phyloP scores from a whole-genome alignment of 2,329 filamentous ascomycete species.

The Colletotrichum australisinense region DNA sequence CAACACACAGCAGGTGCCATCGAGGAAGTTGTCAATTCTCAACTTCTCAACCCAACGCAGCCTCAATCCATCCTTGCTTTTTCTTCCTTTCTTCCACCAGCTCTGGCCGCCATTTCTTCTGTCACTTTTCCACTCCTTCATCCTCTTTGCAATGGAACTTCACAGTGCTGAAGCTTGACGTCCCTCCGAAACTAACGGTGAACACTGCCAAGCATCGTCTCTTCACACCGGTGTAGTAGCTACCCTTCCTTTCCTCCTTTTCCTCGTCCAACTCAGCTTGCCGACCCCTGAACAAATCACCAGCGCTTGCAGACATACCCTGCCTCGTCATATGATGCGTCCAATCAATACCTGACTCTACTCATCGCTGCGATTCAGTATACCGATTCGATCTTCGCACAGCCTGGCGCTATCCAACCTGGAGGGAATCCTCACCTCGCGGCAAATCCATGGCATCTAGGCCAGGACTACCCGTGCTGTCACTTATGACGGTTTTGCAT shows the following conservation, averaged over 20 bases:
- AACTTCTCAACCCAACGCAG: conserved; percentile 22
- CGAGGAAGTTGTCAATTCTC: conserved; percentile 27
- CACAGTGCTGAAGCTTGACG: background rate
- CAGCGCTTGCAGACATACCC: background rate
- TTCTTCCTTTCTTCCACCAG: conserved; percentile 5
- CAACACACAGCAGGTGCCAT: background rate
- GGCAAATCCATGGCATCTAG: background rate
- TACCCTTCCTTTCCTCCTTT: background rate
- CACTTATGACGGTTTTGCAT: conserved; percentile 25
- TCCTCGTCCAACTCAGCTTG: background rate
- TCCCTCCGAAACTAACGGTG: conserved; percentile 30
- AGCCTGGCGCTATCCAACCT: background rate
- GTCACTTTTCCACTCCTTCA: background rate
- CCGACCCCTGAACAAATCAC: background rate
- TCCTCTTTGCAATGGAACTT: background rate
- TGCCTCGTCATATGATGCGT: background rate
- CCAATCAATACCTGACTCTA: background rate
- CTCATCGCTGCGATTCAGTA: background rate
- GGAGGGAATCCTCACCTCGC: background rate
- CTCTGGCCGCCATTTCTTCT: conserved; percentile 4
- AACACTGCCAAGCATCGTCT: conserved; percentile 21
- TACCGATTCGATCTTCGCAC: background rate
- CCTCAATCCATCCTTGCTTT: conserved; percentile 25
- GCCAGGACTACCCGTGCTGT: background rate
- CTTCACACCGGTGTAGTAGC: conserved; percentile 13